phyloP scores from a whole-genome alignment of 306 rosid species.

The Vigna mungo region DNA sequence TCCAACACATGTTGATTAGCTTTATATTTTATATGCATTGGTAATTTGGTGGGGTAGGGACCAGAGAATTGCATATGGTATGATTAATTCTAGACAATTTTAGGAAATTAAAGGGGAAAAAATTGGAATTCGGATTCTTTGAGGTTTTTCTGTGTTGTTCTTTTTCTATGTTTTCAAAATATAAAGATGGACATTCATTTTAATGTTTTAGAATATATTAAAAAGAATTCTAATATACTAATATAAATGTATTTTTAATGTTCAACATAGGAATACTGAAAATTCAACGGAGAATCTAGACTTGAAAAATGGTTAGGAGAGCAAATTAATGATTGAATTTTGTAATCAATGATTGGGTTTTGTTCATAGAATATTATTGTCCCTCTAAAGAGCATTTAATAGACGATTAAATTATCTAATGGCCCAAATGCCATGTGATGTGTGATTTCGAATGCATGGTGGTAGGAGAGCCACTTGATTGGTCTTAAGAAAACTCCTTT shows the following conservation, averaged over 20 bases:
- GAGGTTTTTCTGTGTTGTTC: no score
- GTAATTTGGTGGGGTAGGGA: neutral
- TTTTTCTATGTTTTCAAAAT: no score
- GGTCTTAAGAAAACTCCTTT: constrained; percentile 38
- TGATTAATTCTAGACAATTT: neutral
- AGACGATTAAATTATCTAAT: neutral
- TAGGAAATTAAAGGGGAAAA: neutral
- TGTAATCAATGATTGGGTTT: neutral
- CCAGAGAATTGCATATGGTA: neutral
- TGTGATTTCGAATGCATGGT: constrained; percentile 14
- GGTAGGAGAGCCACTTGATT: constrained; percentile 13
- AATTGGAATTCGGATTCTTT: no score
- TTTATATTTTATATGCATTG: neutral
- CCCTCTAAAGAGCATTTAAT: constrained; percentile 10
- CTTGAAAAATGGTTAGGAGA: no score
- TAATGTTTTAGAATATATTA: no score
- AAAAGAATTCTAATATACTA: no score
- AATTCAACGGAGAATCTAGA: no score
- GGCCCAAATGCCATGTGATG: constrained; percentile 36
- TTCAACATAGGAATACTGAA: no score
- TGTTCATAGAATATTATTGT: neutral
- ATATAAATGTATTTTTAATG: no score
- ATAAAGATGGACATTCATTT: no score
- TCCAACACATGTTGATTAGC: neutral
- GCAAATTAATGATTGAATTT: neutral